Conservation (phyloP, 2,329 filamentous ascomycete genomes). For the Ophiostoma sp. region DNA sequence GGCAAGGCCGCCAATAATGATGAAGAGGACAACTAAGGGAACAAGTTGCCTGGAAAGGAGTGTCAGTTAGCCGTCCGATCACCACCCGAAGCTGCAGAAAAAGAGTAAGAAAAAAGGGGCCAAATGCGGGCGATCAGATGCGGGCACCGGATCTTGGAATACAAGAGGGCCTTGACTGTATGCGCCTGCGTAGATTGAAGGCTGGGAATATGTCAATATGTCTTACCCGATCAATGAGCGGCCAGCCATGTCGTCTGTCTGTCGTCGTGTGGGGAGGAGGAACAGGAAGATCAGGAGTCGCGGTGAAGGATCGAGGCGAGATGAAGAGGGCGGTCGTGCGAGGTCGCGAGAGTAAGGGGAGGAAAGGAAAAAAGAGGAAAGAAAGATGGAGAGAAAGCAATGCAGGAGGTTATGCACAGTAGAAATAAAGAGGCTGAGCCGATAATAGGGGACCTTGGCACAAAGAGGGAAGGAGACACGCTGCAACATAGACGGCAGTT, state of each 20-base stretch:
- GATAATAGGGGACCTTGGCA: neutral
- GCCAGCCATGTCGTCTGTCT: conserved; percentile 6
- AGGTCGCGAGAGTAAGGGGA: neutral
- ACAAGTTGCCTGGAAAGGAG: conserved; percentile 55
- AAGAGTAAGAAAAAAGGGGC: neutral
- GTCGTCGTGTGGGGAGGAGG: neutral
- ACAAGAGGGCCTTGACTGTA: neutral
- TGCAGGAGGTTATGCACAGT: neutral
- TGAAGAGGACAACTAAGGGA: conserved; percentile 65
- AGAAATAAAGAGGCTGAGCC: neutral
- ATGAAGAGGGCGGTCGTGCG: neutral
- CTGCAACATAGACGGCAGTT: neutral
- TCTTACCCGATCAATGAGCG: conserved; percentile 18
- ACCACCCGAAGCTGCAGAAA: neutral
- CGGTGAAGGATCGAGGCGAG: neutral
- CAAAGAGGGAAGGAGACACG: neutral
- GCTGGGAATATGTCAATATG: neutral
- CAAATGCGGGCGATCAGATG: neutral
- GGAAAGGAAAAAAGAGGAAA: neutral
- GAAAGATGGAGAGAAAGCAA: neutral
- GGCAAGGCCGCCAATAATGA: conserved; percentile 56
- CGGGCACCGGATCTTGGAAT: neutral
- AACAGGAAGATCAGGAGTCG: neutral
- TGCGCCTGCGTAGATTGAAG: neutral
- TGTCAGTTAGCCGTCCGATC: neutral